Percentiles rank a stretch among this genome's conserved stretches.
Conservation (phyloP, 306 rosid genomes). For the Sechiopsis laciniata region DNA sequence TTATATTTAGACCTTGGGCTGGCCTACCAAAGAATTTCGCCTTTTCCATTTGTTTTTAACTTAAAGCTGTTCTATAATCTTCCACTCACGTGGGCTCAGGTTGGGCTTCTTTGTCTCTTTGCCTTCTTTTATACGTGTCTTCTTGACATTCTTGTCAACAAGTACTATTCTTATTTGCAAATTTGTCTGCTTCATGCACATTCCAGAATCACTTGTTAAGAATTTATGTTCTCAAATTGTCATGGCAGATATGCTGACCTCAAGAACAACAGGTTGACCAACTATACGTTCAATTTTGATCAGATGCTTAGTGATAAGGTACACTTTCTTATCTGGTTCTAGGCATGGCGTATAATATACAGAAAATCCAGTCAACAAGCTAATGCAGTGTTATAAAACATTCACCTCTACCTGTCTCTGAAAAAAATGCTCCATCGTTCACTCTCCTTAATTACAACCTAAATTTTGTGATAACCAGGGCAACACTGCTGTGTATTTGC, state of each 20-base stretch:
- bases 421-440: background rate
- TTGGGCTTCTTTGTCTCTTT: background rate
- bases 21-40: background rate
- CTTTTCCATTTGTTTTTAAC: background rate
- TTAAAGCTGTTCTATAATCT: background rate
- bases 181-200: constrained; percentile 3
- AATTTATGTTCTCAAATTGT: constrained; percentile 17
- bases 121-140: background rate
- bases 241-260: constrained; percentile 87
- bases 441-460: background rate
- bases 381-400: constrained; percentile 9
- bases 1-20: background rate
- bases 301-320: constrained; percentile 97
- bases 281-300: constrained; percentile 84
- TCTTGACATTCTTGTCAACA: background rate
- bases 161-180: background rate
- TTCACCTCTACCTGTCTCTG: background rate
- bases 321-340: constrained; percentile 23
- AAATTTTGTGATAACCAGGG: constrained; percentile 51
- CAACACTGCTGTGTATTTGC: constrained; percentile 90
- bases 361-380: background rate
- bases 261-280: constrained; percentile 80
- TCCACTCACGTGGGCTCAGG: background rate
- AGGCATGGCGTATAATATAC: background rate
- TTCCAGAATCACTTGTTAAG: background rate